Conservation (phyloP, 2,329 filamentous ascomycete genomes). For the Waltergamsia citrina region DNA sequence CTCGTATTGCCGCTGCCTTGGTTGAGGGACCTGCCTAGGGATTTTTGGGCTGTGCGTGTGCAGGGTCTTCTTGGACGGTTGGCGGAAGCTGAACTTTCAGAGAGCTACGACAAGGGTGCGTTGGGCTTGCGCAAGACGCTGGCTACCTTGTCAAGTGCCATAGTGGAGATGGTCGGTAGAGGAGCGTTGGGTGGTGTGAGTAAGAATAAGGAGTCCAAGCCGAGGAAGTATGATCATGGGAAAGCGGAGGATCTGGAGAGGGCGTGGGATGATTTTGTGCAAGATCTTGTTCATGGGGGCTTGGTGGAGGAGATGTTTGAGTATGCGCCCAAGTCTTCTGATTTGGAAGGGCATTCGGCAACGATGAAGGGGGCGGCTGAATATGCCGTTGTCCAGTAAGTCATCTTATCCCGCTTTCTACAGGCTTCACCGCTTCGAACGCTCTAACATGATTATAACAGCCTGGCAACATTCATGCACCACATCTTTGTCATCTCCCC, state of each 20-base stretch:
- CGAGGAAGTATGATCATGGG: conserved; percentile 41
- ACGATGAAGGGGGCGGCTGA: conserved; percentile 56
- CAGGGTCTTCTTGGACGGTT: conserved; percentile 52
- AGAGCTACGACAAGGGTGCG: conserved; percentile 73
- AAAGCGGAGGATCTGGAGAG: conserved; percentile 50
- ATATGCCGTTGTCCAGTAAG: conserved; percentile 60
- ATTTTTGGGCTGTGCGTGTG: conserved; percentile 57
- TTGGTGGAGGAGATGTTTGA: conserved; percentile 57
- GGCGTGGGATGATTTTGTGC: conserved; percentile 59
- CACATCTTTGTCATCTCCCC: conserved; percentile 64
- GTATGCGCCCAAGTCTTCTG: conserved; percentile 48
- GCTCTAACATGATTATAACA: conserved; percentile 17
- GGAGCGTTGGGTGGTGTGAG: conserved; percentile 52
- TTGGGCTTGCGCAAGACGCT: conserved; percentile 67
- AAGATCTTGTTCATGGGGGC: conserved; percentile 58
- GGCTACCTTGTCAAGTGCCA: conserved; percentile 58
- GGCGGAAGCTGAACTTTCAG: conserved; percentile 60
- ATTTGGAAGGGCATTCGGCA: conserved; percentile 54
- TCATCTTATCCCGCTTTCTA: conserved; percentile 4
- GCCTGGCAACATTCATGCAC: conserved; percentile 65
- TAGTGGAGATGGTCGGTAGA: conserved; percentile 60
- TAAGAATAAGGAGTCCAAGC: conserved; percentile 1
- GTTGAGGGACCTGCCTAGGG: conserved; percentile 48
- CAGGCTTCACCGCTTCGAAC: background rate
- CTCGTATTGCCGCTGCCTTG: conserved; percentile 60